Conservation (phyloP, 805 yeast species). For the Lipomyces oligophaga region DNA sequence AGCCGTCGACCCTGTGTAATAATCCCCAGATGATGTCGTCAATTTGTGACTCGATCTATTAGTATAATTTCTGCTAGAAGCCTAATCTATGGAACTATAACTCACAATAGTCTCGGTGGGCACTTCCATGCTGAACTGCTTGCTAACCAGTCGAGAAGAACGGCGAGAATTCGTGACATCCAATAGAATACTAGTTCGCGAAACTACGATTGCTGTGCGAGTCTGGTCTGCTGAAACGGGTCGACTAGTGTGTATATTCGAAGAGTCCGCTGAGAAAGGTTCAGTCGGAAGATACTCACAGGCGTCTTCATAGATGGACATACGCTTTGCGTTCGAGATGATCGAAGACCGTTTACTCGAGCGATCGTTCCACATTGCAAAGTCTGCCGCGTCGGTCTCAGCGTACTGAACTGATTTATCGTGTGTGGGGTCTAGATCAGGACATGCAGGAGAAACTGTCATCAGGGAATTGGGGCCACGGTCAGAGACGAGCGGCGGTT, state of each 20-base stretch:
- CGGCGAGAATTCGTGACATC: conserved; percentile 14
- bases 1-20: conserved; percentile 19
- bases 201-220: conserved; percentile 10
- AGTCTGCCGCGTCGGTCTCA: too few relatives aligned
- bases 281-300: not conserved
- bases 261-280: not conserved
- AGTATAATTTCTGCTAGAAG: too few relatives aligned
- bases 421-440: too few relatives aligned
- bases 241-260: not conserved
- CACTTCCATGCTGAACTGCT: conserved; percentile 14
- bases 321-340: not conserved
- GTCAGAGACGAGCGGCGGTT: too few relatives aligned
- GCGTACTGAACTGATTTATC: too few relatives aligned
- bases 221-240: not conserved
- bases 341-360: not conserved
- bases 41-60: conserved; percentile 1
- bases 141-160: conserved; percentile 5
- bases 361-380: too few relatives aligned
- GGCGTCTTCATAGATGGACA: not conserved
- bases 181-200: conserved; percentile 11
- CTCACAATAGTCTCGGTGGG: conserved; percentile 12
- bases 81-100: not conserved
- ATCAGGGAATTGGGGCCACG: too few relatives aligned
- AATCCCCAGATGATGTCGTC: conserved; percentile 8
- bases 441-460: too few relatives aligned